phyloP scores from a whole-genome alignment of 495 filamentous ascomycete species.

The Penicillium odoratum region DNA sequence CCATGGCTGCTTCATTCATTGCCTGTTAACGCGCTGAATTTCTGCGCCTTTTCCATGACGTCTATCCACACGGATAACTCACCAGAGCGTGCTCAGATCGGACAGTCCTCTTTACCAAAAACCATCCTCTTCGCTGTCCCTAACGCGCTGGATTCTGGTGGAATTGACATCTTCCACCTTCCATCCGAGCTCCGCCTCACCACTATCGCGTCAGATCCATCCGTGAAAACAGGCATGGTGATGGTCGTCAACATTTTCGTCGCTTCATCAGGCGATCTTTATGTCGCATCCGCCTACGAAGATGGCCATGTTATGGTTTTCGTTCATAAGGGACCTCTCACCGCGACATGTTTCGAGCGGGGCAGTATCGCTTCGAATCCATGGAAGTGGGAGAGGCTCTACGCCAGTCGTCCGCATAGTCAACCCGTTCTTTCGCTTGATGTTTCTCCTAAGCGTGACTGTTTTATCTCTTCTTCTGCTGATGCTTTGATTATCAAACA shows the following conservation, averaged over 20 bases:
- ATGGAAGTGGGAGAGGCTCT: conserved; percentile 63
- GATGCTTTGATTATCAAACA: conserved; percentile 69
- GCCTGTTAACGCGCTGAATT: conserved; percentile 90
- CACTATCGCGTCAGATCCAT: conserved; percentile 58
- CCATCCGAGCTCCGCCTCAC: conserved; percentile 68
- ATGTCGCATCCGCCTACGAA: conserved; percentile 79
- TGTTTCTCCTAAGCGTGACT: conserved; percentile 54
- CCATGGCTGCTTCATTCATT: conserved; percentile 87
- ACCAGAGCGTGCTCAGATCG: neutral
- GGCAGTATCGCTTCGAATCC: conserved; percentile 8
- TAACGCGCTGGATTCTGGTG: conserved; percentile 72
- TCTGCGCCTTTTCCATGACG: conserved; percentile 78
- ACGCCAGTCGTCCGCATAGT: conserved; percentile 66
- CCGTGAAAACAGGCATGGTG: conserved; percentile 78
- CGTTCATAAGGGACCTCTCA: conserved; percentile 31
- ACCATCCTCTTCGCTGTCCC: conserved; percentile 71
- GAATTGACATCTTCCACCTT: conserved; percentile 83
- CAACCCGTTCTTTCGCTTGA: conserved; percentile 86
- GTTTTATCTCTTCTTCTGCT: conserved; percentile 80
- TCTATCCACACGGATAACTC: conserved; percentile 15
- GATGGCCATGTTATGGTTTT: conserved; percentile 72
- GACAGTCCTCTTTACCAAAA: conserved; percentile 2
- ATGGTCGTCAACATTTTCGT: conserved; percentile 74
- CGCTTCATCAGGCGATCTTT: conserved; percentile 32
- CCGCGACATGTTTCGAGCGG: conserved; percentile 10